phyloP scores from a whole-genome alignment of 2,329 filamentous ascomycete genomes.

The Diplodia seriata region DNA sequence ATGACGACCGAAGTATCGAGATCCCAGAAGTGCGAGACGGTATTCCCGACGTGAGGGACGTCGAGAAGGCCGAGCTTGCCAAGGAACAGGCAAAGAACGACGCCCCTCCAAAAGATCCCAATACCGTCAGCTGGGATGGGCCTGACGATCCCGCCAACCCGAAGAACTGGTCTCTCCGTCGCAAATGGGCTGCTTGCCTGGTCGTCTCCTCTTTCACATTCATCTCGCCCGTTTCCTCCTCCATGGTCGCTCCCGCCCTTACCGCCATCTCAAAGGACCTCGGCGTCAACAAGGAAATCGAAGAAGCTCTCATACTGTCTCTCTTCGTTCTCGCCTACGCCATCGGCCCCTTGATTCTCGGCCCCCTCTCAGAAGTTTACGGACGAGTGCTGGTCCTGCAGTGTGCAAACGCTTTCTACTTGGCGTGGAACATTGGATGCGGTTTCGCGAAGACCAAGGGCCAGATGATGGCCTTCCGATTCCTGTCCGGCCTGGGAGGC shows the following conservation, averaged over 20 bases:
- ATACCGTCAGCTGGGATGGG: slow-evolving; percentile 53
- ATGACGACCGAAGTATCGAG: slow-evolving; percentile 29
- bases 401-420: slow-evolving; percentile 44
- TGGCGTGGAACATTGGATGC: slow-evolving; percentile 50
- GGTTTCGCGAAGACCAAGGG: slow-evolving; percentile 48
- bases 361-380: slow-evolving; percentile 47
- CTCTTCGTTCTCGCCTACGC: slow-evolving; percentile 49
- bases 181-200: slow-evolving; percentile 55
- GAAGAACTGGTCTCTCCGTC: slow-evolving; percentile 54
- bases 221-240: slow-evolving; percentile 49
- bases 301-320: slow-evolving; percentile 44
- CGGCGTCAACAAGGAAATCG: slow-evolving; percentile 42
- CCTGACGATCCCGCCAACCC: slow-evolving; percentile 55
- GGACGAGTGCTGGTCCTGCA: slow-evolving; percentile 46
- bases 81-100: slow-evolving; percentile 42
- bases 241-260: slow-evolving; percentile 48
- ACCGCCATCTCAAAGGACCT: slow-evolving; percentile 43
- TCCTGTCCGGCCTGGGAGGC: slow-evolving; percentile 49
- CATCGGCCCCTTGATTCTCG: slow-evolving; percentile 47
- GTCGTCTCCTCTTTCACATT: slow-evolving; percentile 52
- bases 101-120: slow-evolving; percentile 42
- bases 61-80: slow-evolving; percentile 38
- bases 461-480: slow-evolving; percentile 48
- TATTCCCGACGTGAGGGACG: slow-evolving; percentile 43
- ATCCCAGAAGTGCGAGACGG: slow-evolving; percentile 42